Percentiles rank a stretch among this genome's conserved stretches.
These are phyloP conservation scores for Scedosporium boydii DNA, from an alignment of 2,329 filamentous ascomycete species.

Conservation along the genomic window DNA sequence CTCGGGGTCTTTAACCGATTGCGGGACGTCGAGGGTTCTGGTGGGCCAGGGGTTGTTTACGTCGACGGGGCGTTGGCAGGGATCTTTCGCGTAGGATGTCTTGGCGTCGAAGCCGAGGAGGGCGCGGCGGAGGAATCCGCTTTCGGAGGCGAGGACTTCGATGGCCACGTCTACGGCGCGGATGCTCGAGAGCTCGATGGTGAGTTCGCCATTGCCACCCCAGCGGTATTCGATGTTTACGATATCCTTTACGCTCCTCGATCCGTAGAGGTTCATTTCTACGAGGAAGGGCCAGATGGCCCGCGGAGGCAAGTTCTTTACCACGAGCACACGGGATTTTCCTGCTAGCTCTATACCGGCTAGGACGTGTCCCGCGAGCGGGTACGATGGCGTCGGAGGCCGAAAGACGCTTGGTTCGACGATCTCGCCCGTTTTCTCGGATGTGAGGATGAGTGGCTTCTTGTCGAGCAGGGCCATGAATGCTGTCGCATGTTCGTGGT, in stretches of 20 bases:
- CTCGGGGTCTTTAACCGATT: neutral
- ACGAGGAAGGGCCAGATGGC: neutral
- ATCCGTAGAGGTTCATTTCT: neutral
- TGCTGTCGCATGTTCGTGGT: neutral
- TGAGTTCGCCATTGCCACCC: neutral
- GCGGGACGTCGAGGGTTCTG: neutral
- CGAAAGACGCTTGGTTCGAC: neutral
- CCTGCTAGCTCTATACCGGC: neutral
- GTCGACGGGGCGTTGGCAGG: neutral
- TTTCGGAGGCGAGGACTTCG: neutral
- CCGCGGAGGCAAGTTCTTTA: neutral
- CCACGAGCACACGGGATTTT: neutral
- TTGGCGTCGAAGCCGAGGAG: neutral
- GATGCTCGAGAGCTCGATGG: neutral
- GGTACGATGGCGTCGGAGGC: neutral
- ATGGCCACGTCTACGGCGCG: neutral
- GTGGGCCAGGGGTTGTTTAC: neutral
- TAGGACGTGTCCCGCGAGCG: neutral
- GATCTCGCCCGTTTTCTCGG: neutral
- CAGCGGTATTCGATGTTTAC: neutral
- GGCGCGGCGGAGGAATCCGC: neutral
- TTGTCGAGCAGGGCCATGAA: neutral
- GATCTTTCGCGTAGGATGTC: neutral
- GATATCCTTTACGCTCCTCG: neutral
- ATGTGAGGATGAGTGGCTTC: neutral